phyloP scores from a whole-genome alignment of 192 early-diverging fungal genomes.

The Backusella tarrabulga region DNA sequence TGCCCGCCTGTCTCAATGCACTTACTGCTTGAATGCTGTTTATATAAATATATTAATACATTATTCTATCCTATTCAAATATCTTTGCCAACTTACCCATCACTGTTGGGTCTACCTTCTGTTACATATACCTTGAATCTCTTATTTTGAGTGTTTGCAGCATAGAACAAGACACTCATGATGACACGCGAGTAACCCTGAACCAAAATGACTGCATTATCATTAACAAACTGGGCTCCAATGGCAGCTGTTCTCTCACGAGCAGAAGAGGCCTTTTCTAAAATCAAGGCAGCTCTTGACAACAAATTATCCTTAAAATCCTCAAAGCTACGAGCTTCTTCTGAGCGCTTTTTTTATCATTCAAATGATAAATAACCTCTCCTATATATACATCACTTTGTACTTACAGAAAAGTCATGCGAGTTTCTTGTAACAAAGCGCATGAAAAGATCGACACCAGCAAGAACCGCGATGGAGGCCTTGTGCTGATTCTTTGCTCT shows the following conservation, averaged over 20 bases:
- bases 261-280: constrained; percentile 67
- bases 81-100: constrained; percentile 47
- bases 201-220: constrained; percentile 79
- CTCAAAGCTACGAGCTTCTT: constrained; percentile 50
- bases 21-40: constrained; percentile 59
- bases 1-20: constrained; percentile 68
- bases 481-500: constrained; percentile 36
- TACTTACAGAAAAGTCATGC: constrained; percentile 57
- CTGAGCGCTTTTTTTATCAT: constrained; percentile 10
- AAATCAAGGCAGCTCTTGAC: constrained; percentile 66
- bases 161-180: constrained; percentile 77
- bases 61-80: not conserved
- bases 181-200: constrained; percentile 97
- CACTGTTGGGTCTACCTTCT: constrained; percentile 77
- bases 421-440: constrained; percentile 63
- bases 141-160: constrained; percentile 70
- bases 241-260: constrained; percentile 78
- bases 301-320: constrained; percentile 68
- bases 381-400: not conserved
- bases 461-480: constrained; percentile 79
- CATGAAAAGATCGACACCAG: constrained; percentile 86
- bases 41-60: not conserved
- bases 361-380: not conserved
- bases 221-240: constrained; percentile 78
- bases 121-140: constrained; percentile 94